Percentiles rank a stretch among this genome's conserved stretches.
phyloP scores from a whole-genome alignment of 2,329 filamentous ascomycete species.

The Trichoderma pleuroti region DNA sequence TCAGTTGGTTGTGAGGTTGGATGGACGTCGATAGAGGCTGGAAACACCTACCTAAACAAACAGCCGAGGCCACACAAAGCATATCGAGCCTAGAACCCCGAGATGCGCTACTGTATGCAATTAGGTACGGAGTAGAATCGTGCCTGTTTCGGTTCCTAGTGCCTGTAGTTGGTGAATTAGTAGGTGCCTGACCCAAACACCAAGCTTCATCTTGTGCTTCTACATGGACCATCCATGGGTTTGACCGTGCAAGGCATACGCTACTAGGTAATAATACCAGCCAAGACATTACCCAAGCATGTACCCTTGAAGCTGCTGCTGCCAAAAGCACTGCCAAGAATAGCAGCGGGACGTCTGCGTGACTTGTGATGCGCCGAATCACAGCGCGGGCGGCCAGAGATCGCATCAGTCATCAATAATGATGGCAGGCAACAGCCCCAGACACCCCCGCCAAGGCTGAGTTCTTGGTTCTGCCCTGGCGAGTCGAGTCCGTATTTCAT shows the following conservation, averaged over 20 bases:
- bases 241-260: too few relatives aligned
- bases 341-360: neutral
- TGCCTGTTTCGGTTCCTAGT: neutral
- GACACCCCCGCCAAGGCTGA: neutral
- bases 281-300: neutral
- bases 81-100: neutral
- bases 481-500: neutral
- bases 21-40: neutral
- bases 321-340: neutral
- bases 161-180: too few relatives aligned
- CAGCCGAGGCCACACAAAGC: neutral
- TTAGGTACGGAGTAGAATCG: too few relatives aligned
- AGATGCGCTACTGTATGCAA: neutral
- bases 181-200: too few relatives aligned
- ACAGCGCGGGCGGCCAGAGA: neutral
- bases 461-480: neutral
- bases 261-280: too few relatives aligned
- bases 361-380: neutral
- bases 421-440: slow-evolving; percentile 1
- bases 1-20: neutral
- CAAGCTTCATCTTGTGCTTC: neutral
- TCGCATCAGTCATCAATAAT: neutral
- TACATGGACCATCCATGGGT: too few relatives aligned
- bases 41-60: neutral
- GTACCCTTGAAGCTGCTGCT: neutral